A percentile compares a stretch with the other conserved stretches of the same genome.
Conservation (phyloP, 768 basidiomycete species). For the Tubosaeta sp. region DNA sequence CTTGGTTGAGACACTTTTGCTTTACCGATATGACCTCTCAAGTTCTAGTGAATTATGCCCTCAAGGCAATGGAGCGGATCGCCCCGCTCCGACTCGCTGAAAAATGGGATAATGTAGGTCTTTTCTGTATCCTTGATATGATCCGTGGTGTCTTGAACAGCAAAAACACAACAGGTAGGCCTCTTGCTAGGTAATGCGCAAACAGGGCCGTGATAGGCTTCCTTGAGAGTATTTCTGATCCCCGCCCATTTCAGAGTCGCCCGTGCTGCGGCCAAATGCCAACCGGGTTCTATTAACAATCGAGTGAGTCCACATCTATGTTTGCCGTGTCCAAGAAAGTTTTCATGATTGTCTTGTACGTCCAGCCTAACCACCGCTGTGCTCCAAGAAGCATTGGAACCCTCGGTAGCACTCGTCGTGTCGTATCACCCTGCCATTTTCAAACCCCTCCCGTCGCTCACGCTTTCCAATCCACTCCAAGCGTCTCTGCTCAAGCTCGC, state of each 20-base stretch:
- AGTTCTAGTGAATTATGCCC: conserved; percentile 41
- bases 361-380: conserved; percentile 71
- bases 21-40: conserved; percentile 11
- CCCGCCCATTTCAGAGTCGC: conserved; percentile 44
- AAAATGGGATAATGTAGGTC: conserved; percentile 89
- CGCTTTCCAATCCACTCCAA: conserved; percentile 75
- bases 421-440: conserved; percentile 88
- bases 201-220: not conserved
- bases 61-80: conserved; percentile 73
- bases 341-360: conserved; percentile 19
- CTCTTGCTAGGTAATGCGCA: conserved; percentile 57
- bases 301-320: conserved; percentile 43
- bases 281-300: conserved; percentile 63
- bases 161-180: conserved; percentile 50
- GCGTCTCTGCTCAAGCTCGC: conserved; percentile 74
- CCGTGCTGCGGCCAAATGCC: conserved; percentile 41
- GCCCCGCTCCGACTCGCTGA: conserved; percentile 85
- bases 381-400: conserved; percentile 59
- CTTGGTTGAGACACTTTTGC: too few relatives aligned
- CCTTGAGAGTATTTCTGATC: conserved; percentile 3
- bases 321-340: conserved; percentile 3
- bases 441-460: conserved; percentile 68
- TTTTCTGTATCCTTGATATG: not conserved
- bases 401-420: conserved; percentile 62
- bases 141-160: conserved; percentile 5